Evolutionary conservation across 2,329 filamentous ascomycete genomes (phyloP).

Genomic region (Neoascochyta sp.): DNA sequence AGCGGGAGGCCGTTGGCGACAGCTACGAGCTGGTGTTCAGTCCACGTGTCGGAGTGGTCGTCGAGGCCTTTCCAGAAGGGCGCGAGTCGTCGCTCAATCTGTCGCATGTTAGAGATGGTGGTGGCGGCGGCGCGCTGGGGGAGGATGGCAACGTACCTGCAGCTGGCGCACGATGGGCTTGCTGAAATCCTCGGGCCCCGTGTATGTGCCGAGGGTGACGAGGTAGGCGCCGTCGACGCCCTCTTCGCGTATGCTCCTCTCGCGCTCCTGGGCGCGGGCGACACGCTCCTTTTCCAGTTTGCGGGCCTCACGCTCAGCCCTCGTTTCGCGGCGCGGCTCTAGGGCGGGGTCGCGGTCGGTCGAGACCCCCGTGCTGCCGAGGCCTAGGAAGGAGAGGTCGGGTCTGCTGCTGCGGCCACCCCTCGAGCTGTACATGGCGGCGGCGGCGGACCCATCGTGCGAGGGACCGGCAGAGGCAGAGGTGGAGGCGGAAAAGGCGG

Average conservation of each 20-base stretch:
- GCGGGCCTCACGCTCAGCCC: constrained; percentile 83
- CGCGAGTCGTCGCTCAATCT: constrained; percentile 90
- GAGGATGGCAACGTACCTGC: constrained; percentile 61
- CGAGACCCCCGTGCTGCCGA: constrained; percentile 49
- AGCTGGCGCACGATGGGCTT: constrained; percentile 84
- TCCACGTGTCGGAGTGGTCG: constrained; percentile 84
- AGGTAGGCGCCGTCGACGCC: constrained; percentile 91
- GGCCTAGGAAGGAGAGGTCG: constrained; percentile 58
- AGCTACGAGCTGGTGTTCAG: constrained; percentile 91
- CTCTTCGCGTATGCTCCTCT: constrained; percentile 86
- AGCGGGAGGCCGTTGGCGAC: constrained; percentile 80
- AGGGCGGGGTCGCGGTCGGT: constrained; percentile 50
- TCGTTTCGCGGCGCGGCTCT: constrained; percentile 74
- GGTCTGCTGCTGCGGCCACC: constrained; percentile 53
- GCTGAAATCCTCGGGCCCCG: constrained; percentile 87
- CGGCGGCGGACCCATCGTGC: constrained; percentile 18
- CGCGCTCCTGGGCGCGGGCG: constrained; percentile 74
- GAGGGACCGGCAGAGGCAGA: constrained; percentile 14
- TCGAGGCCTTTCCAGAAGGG: constrained; percentile 95
- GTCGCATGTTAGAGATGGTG: constrained; percentile 15
- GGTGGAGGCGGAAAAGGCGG: constrained; percentile 30
- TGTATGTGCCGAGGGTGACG: constrained; percentile 91
- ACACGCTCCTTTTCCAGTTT: constrained; percentile 77
- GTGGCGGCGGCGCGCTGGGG: neutral
- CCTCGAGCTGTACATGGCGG: constrained; percentile 45